phyloP scores from a whole-genome alignment of 1,139 yeast species.

The Hemisphaericaspora xylofermentans region DNA sequence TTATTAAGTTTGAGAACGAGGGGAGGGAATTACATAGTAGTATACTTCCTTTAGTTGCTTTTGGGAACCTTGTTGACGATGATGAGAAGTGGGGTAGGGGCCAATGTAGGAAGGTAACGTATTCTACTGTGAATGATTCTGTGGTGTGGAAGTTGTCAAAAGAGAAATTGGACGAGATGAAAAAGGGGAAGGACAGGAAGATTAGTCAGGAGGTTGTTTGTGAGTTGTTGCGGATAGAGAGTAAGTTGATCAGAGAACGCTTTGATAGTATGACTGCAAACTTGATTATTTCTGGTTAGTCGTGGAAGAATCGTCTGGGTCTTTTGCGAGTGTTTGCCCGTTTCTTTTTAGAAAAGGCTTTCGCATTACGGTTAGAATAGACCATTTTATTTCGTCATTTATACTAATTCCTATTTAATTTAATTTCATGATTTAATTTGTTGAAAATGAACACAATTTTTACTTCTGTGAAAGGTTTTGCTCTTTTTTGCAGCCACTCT shows the following conservation, averaged over 20 bases:
- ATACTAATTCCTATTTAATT: too few species aligned
- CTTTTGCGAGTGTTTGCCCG: background rate
- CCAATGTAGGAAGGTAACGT: slow-evolving; percentile 41
- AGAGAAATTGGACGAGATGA: slow-evolving; percentile 43
- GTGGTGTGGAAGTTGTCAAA: slow-evolving; percentile 71
- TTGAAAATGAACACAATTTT: too few species aligned
- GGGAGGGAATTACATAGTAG: slow-evolving; percentile 69
- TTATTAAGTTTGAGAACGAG: slow-evolving; percentile 50
- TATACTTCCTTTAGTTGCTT: slow-evolving; percentile 84
- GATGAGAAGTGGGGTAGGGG: slow-evolving; percentile 18
- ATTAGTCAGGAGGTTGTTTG: slow-evolving; percentile 17
- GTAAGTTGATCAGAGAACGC: slow-evolving; percentile 68
- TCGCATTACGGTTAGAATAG: background rate
- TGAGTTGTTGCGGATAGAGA: slow-evolving; percentile 65
- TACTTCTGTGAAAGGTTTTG: too few species aligned
- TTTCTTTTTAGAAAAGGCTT: background rate
- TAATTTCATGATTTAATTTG: too few species aligned
- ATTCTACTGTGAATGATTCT: slow-evolving; percentile 53
- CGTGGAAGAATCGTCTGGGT: background rate
- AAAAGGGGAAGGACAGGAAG: slow-evolving; percentile 51
- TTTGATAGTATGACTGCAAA: slow-evolving; percentile 72
- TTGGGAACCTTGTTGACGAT: slow-evolving; percentile 63
- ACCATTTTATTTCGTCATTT: too few species aligned
- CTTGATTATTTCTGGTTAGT: slow-evolving; percentile 52
- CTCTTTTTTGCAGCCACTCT: too few species aligned